These are phyloP conservation scores for Arthrobotrys musiformis DNA, from an alignment of 2,329 filamentous ascomycete species.

Conservation along the genomic window DNA sequence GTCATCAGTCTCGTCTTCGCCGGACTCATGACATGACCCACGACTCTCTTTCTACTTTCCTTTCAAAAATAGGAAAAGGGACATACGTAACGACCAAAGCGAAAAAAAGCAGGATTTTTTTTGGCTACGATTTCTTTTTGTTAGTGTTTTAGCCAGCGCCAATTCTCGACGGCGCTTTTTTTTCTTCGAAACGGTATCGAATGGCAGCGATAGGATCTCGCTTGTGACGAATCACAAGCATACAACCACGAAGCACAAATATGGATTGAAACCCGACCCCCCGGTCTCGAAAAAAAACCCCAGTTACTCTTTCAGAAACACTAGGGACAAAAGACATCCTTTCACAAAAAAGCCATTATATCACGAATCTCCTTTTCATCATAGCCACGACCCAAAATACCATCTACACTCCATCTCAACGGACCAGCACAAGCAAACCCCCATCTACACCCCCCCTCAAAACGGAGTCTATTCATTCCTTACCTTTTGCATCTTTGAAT, in stretches of 20 bases:
- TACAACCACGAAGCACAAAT: too few relatives aligned
- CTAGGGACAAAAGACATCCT: neutral
- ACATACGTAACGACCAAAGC: neutral
- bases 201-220: too few relatives aligned
- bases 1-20: conserved; percentile 49
- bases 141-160: neutral
- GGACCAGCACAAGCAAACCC: too few relatives aligned
- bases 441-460: too few relatives aligned
- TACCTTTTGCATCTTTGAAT: neutral
- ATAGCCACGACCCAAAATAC: neutral
- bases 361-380: neutral
- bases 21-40: conserved; percentile 48
- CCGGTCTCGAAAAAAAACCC: neutral
- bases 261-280: neutral
- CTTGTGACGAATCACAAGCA: conserved; percentile 9
- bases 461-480: too few relatives aligned
- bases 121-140: neutral
- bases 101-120: neutral
- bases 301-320: conserved; percentile 29
- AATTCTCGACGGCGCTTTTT: conserved; percentile 27
- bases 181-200: too few relatives aligned
- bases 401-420: neutral
- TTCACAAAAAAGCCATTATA: neutral
- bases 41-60: neutral
- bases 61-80: neutral